A percentile compares a stretch with the other conserved stretches of the same genome.
phyloP scores from a whole-genome alignment of 768 basidiomycete genomes.

The Kwoniella mangroviensis region DNA sequence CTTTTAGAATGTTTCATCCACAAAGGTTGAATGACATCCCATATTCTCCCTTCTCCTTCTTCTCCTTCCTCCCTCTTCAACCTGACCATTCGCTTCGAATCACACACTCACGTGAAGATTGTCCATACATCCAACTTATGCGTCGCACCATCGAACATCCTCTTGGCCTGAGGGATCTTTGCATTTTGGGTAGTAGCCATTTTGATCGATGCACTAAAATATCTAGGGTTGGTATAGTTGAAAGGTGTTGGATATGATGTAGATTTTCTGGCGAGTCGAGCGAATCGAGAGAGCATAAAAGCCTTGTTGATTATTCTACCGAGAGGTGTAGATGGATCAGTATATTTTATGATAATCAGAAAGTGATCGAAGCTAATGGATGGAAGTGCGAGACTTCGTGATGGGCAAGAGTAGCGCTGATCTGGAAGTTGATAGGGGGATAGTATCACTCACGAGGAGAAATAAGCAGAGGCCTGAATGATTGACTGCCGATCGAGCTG shows the following conservation, averaged over 20 bases:
- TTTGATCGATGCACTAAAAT: background rate
- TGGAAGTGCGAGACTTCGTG: background rate
- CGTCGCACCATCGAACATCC: constrained; percentile 53
- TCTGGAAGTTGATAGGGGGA: no score
- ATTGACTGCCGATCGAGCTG: background rate
- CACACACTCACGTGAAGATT: constrained; percentile 55
- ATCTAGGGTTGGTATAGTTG: background rate
- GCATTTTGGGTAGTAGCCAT: constrained; percentile 35
- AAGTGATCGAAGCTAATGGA: background rate
- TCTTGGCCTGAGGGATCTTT: constrained; percentile 46
- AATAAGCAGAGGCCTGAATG: background rate
- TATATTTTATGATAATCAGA: background rate
- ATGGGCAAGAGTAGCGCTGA: no score
- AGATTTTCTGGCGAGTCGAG: background rate
- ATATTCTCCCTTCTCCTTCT: no score
- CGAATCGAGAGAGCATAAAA: constrained; percentile 11
- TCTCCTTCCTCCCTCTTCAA: no score
- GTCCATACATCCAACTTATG: constrained; percentile 57
- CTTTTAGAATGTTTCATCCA: no score
- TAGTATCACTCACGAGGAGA: no score
- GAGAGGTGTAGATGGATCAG: background rate
- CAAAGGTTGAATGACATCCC: no score
- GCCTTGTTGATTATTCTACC: background rate
- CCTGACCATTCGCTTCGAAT: no score
- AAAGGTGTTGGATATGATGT: background rate